A percentile compares a stretch with the other conserved stretches of the same genome.
Evolutionary conservation across 208 protist genomes (phyloP).

Genomic region (Crithidia bombi): DNA sequence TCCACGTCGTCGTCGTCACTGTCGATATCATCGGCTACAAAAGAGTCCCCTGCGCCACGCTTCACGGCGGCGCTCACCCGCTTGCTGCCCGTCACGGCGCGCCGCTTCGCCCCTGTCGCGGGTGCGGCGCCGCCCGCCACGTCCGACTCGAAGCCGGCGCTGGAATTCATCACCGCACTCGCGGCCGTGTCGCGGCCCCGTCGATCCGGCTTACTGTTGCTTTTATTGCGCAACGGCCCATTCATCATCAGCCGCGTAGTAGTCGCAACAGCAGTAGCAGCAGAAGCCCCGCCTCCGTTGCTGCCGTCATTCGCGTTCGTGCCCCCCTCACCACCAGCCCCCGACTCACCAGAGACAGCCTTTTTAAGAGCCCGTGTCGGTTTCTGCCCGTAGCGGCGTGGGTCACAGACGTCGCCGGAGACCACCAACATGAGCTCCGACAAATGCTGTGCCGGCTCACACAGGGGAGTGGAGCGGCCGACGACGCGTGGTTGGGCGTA

Average conservation of each 20-base stretch:
- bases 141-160: background rate
- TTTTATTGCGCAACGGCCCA: background rate
- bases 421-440: constrained; percentile 81
- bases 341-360: constrained; percentile 24
- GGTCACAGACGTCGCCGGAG: constrained; percentile 66
- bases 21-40: background rate
- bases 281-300: background rate
- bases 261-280: background rate
- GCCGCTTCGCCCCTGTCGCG: background rate
- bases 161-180: background rate
- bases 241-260: background rate
- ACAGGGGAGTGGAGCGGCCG: constrained; percentile 63
- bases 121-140: background rate
- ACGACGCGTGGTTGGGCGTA: constrained; percentile 61
- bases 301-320: background rate
- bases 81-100: background rate
- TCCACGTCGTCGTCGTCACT: background rate
- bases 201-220: constrained; percentile 1
- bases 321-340: constrained; percentile 11
- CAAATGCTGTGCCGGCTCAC: constrained; percentile 74
- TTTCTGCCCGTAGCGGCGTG: constrained; percentile 60
- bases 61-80: background rate
- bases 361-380: constrained; percentile 43
- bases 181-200: background rate
- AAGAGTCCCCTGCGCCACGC: background rate